These are phyloP conservation scores for Oryza officinalis DNA, from an alignment of 176 grass and related monocot genomes.

Conservation along the genomic window DNA sequence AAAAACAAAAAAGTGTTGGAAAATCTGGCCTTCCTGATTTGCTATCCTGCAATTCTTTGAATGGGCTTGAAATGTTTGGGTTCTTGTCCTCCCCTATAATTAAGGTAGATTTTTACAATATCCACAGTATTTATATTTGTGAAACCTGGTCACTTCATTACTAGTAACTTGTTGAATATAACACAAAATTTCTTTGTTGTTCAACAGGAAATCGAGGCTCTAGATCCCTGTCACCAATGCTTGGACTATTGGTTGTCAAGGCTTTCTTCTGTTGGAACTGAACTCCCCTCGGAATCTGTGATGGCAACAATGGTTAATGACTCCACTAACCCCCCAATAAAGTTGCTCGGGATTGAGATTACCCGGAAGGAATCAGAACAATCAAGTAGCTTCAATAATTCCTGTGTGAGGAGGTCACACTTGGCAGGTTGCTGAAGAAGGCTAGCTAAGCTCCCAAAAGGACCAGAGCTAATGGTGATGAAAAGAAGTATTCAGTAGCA, in stretches of 20 bases:
- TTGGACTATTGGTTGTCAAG: constrained; percentile 74
- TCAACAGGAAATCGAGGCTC: constrained; percentile 68
- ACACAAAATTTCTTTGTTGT: constrained; percentile 14
- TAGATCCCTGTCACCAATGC: constrained; percentile 62
- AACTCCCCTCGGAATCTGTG: constrained; percentile 14
- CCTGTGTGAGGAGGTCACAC: constrained; percentile 42
- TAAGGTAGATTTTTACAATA: constrained; percentile 44
- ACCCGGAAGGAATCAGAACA: constrained; percentile 46
- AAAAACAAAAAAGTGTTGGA: constrained; percentile 40
- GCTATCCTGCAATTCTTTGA: constrained; percentile 36
- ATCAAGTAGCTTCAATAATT: constrained; percentile 36
- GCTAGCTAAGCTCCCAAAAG: constrained; percentile 59
- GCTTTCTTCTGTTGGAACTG: constrained; percentile 22
- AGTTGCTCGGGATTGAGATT: constrained; percentile 45
- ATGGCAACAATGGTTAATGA: background rate
- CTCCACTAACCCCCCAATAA: constrained; percentile 25
- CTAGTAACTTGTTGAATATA: constrained; percentile 8
- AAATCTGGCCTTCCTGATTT: constrained; percentile 42
- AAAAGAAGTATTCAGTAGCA: constrained; percentile 44
- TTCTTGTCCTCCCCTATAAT: constrained; percentile 65
- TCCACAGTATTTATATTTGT: constrained; percentile 10
- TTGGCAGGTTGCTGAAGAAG: constrained; percentile 49
- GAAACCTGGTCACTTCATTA: background rate
- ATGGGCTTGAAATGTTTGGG: constrained; percentile 89
- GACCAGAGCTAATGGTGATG: constrained; percentile 48